Conservation (phyloP, 2,329 filamentous ascomycete genomes). For the Apiospora phragmitis region DNA sequence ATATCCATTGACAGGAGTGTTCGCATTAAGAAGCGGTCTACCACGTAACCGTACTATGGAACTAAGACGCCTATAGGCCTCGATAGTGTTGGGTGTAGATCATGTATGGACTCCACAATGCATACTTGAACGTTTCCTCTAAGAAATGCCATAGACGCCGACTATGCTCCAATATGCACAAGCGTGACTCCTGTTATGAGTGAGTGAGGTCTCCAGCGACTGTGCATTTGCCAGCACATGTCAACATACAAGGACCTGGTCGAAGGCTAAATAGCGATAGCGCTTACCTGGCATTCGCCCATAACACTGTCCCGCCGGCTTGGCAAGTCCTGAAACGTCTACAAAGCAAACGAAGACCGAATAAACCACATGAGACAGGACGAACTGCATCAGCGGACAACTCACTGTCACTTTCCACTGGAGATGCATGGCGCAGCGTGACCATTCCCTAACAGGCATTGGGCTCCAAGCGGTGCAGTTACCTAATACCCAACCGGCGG, state of each 20-base stretch:
- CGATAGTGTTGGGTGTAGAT: neutral
- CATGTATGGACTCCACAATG: neutral
- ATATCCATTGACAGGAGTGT: neutral
- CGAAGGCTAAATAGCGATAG: neutral
- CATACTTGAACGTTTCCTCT: neutral
- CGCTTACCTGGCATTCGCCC: neutral
- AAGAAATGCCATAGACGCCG: neutral
- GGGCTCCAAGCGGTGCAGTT: neutral
- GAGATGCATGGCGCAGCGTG: neutral
- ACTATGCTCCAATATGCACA: neutral
- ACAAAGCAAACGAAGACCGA: neutral
- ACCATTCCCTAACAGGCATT: neutral
- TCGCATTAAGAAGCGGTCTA: neutral
- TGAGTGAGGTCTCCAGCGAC: neutral
- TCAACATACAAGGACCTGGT: neutral
- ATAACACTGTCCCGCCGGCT: neutral
- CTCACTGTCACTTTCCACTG: neutral
- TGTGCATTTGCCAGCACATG: neutral
- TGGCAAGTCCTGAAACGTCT: neutral
- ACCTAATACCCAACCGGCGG: neutral
- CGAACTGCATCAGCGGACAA: conserved; percentile 1
- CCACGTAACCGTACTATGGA: neutral
- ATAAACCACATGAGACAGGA: neutral
- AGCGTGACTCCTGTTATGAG: neutral
- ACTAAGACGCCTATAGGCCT: neutral